Evolutionary conservation across 1,284 basidiomycete genomes (phyloP).

Genomic region (Lentinula novae-zelandiae): DNA sequence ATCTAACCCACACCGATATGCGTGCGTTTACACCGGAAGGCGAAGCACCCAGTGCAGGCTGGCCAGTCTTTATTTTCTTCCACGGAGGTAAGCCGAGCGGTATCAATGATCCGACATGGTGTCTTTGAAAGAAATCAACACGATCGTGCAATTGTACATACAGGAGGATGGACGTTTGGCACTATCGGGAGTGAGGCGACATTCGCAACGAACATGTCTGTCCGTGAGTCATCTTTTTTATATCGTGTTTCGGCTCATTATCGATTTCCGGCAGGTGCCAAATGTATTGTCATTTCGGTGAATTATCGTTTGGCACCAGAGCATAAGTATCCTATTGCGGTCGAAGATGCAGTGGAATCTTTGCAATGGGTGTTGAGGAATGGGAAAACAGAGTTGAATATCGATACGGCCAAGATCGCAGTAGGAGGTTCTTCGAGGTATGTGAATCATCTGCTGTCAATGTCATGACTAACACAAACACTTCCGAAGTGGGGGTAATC

Average conservation of each 20-base stretch:
- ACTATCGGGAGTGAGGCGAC: conserved; percentile 54
- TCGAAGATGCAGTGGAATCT: conserved; percentile 68
- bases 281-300: conserved; percentile 58
- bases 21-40: conserved; percentile 58
- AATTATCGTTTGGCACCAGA: conserved; percentile 78
- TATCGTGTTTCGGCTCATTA: background rate
- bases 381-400: conserved; percentile 33
- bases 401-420: conserved; percentile 26
- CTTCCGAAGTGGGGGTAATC: conserved; percentile 58
- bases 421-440: conserved; percentile 70
- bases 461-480: background rate
- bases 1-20: conserved; percentile 9
- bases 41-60: conserved; percentile 42
- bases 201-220: conserved; percentile 57
- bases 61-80: conserved; percentile 34
- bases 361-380: conserved; percentile 58
- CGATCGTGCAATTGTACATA: too few relatives aligned
- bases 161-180: conserved; percentile 71
- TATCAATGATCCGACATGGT: background rate
- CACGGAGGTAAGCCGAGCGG: conserved; percentile 41
- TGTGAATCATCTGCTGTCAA: conserved; percentile 3
- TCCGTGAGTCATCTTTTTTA: conserved; percentile 33
- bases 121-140: background rate
- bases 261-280: conserved; percentile 36
- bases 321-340: conserved; percentile 67